Evolutionary conservation across 169 alveolate species (phyloP), one percentile per base, ranked within the genome.

Genomic region (Eimeria praecox): DNA sequence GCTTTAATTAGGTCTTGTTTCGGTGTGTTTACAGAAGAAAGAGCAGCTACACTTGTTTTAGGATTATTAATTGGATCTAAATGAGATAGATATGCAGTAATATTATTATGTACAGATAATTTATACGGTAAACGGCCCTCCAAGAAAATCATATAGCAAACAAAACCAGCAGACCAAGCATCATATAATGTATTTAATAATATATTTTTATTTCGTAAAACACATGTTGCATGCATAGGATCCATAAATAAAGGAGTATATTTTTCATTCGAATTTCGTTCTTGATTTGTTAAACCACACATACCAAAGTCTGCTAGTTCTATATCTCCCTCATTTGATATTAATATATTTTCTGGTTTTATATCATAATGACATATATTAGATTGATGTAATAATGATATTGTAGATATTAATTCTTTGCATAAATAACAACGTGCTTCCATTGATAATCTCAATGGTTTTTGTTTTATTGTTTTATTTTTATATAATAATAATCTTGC

Each of bases 231-330:
- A 42, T 78, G 89, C 35, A n/a, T 5, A 12, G 89, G 89, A 18
- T 78, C 89, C 89, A 78, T 78, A 33, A 16, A 78, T 5, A 78
- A 20, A 33, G 59, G 64, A 4, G 89, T 78, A 12, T 40, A 24
- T 12, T 24, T 78, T 8, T 42, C 89, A 14, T 38, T 33, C 24
- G 66, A 78, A 9, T 33, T 38, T 20, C 89, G 20, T 33, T 27
- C 16, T 27, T 78, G 40, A 18, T 24, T 24, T 10, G 46, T 27
- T 33, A 5, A 5, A 33, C 89, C n/a, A 12, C 30, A 12, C 89
- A 78, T 78, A 10, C 91, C 91, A 30, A 83, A 83, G 49, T 83
- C 91, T 12, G 91, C 91, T 18, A 83, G 44, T n/a, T n/a, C 22
- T 27, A 49, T 69, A 6, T 30, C 9, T 20, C 91, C 91, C 14